A percentile compares a stretch with the other conserved stretches of the same genome.
phyloP scores from a whole-genome alignment of 305 asterid genomes.

The Stenogyne calaminthoides region DNA sequence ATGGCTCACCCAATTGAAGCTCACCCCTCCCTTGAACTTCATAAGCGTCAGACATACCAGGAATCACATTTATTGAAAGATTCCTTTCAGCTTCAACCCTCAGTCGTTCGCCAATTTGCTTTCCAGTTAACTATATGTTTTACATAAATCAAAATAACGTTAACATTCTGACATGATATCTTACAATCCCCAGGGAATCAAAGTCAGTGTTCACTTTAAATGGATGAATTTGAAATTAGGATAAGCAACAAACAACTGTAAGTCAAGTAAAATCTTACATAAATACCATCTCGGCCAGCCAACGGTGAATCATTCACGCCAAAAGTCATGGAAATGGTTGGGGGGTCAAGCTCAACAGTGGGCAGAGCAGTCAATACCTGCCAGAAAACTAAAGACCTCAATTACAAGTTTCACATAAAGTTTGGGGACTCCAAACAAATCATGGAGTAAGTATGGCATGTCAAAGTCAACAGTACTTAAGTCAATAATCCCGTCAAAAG shows the following conservation, averaged over 20 bases:
- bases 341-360: constrained; percentile 94
- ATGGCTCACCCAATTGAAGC: constrained; percentile 89
- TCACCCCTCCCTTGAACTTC: constrained; percentile 99
- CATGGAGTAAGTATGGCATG: neutral
- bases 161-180: constrained; percentile 24
- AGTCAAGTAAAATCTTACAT: constrained; percentile 53
- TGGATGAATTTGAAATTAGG: neutral
- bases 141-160: constrained; percentile 25
- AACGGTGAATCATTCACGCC: constrained; percentile 97
- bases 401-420: constrained; percentile 26
- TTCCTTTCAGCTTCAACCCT: constrained; percentile 96
- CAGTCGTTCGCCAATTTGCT: constrained; percentile 95
- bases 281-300: constrained; percentile 97
- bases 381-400: constrained; percentile 33
- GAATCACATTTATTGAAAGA: constrained; percentile 92
- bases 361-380: constrained; percentile 90
- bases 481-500: constrained; percentile 7
- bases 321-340: constrained; percentile 98
- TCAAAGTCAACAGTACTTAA: neutral
- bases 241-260: neutral
- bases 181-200: constrained; percentile 5
- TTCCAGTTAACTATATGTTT: constrained; percentile 83
- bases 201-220: constrained; percentile 7
- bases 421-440: constrained; percentile 6
- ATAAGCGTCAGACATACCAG: constrained; percentile 86